A percentile compares a stretch with the other conserved stretches of the same genome.
Conservation (phyloP, 805 yeast species). For the Suhomyces canberraensis region DNA sequence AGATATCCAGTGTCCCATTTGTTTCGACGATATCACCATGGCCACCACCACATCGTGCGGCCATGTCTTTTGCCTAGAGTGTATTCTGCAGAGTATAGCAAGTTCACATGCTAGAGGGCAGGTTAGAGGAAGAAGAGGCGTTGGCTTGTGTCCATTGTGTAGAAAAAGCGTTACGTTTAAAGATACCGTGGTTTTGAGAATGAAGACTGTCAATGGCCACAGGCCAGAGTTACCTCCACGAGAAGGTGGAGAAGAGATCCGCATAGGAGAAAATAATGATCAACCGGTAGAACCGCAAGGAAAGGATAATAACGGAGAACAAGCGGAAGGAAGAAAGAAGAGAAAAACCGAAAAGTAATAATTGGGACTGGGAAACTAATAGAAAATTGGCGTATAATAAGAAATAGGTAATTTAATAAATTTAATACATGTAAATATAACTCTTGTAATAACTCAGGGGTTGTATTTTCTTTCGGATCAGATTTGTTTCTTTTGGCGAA, state of each 20-base stretch:
- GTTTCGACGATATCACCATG: slow-evolving; percentile 38
- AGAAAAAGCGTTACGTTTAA: slow-evolving; percentile 37
- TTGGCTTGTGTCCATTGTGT: slow-evolving; percentile 44
- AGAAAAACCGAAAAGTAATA: no score
- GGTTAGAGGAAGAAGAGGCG: slow-evolving; percentile 33
- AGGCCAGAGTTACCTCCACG: slow-evolving; percentile 14
- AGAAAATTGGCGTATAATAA: no score
- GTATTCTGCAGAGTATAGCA: slow-evolving; percentile 39
- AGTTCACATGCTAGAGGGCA: slow-evolving; percentile 44
- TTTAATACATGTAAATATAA: no score
- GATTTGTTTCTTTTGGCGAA: no score
- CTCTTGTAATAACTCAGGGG: no score
- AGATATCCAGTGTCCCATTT: slow-evolving; percentile 42
- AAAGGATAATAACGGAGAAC: no score
- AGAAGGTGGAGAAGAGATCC: no score
- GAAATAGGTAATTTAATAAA: no score
- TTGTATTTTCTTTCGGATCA: no score
- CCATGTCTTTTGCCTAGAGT: slow-evolving; percentile 41
- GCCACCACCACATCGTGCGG: slow-evolving; percentile 45
- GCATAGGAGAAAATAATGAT: not conserved
- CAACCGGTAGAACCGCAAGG: not conserved
- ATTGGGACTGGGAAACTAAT: no score
- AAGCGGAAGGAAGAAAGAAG: not conserved
- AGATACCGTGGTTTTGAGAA: slow-evolving; percentile 25
- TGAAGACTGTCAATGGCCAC: slow-evolving; percentile 11